phyloP scores from a whole-genome alignment of 1,284 basidiomycete species.

The Rhodotorula sp. region DNA sequence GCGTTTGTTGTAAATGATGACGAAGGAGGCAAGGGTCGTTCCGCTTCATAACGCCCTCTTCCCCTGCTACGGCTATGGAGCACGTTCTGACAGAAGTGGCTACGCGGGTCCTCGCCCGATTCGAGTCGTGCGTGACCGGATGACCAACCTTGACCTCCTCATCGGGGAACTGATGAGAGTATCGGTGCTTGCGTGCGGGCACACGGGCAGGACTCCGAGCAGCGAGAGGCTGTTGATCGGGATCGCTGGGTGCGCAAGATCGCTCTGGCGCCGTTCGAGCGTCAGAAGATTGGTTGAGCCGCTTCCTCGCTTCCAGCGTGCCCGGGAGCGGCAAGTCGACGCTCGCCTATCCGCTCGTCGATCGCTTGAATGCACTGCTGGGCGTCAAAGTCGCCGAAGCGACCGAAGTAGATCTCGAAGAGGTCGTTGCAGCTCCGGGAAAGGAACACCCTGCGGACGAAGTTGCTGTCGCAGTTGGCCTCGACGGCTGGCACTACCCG shows the following conservation, averaged over 20 bases:
- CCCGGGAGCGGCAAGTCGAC: conserved; percentile 83
- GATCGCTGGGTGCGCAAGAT: conserved; percentile 46
- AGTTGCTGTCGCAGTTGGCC: conserved; percentile 64
- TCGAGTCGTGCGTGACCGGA: too few species aligned
- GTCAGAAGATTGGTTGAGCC: conserved; percentile 43
- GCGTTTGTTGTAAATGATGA: too few species aligned
- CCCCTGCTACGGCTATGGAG: too few species aligned
- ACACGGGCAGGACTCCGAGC: conserved; percentile 42
- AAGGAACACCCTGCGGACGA: conserved; percentile 24
- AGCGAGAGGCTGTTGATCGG: conserved; percentile 67
- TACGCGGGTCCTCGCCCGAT: too few species aligned
- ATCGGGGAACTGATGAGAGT: conserved; percentile 36
- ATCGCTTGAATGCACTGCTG: conserved; percentile 54
- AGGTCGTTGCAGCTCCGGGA: conserved; percentile 8
- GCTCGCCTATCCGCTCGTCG: conserved; percentile 62
- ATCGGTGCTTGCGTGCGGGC: conserved; percentile 50
- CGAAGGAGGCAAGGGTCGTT: too few species aligned
- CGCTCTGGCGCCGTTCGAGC: background rate
- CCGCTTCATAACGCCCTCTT: too few species aligned
- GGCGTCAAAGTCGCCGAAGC: conserved; percentile 9
- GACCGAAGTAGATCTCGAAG: conserved; percentile 9
- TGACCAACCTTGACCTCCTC: too few species aligned
- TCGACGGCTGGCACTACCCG: conserved; percentile 79
- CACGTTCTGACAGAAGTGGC: too few species aligned
- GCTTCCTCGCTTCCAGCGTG: conserved; percentile 62